These are phyloP conservation scores for Solanum sitiens DNA, from an alignment of 257 asterid genomes.

Conservation along the genomic window DNA sequence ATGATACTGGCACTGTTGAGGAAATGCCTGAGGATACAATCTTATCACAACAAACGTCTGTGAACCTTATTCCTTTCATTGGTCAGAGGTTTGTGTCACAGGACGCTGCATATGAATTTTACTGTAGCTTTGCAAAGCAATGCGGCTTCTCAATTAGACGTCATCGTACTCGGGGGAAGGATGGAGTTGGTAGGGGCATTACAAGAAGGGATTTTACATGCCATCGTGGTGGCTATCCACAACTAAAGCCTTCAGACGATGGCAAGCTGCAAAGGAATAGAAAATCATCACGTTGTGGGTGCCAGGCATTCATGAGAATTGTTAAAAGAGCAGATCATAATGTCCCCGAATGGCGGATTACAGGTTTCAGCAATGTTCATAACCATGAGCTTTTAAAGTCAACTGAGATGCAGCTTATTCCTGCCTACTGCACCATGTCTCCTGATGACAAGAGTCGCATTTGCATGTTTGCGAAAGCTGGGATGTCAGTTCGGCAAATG, in stretches of 20 bases:
- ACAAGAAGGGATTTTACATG: constrained; percentile 94
- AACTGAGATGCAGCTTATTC: constrained; percentile 87
- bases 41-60: constrained; percentile 37
- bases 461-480: constrained; percentile 89
- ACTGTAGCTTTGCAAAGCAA: constrained; percentile 68
- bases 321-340: constrained; percentile 72
- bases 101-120: constrained; percentile 89
- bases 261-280: constrained; percentile 83
- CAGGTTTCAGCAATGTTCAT: constrained; percentile 85
- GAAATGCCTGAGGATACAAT: constrained; percentile 50
- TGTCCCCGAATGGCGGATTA: constrained; percentile 81
- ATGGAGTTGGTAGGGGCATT: constrained; percentile 93
- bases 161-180: constrained; percentile 93
- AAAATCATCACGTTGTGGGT: constrained; percentile 93
- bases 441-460: constrained; percentile 82
- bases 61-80: constrained; percentile 57
- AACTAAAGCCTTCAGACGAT: constrained; percentile 50
- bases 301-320: constrained; percentile 94
- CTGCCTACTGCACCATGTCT: constrained; percentile 92
- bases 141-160: constrained; percentile 94
- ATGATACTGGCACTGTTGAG: constrained; percentile 45
- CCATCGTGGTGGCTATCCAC: constrained; percentile 97
- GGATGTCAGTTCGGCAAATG: constrained; percentile 97
- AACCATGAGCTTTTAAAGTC: constrained; percentile 92
- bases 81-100: constrained; percentile 81